These are phyloP conservation scores for Setaria italica DNA, from an alignment of 202 grass and related monocot genomes.

Conservation along the genomic window DNA sequence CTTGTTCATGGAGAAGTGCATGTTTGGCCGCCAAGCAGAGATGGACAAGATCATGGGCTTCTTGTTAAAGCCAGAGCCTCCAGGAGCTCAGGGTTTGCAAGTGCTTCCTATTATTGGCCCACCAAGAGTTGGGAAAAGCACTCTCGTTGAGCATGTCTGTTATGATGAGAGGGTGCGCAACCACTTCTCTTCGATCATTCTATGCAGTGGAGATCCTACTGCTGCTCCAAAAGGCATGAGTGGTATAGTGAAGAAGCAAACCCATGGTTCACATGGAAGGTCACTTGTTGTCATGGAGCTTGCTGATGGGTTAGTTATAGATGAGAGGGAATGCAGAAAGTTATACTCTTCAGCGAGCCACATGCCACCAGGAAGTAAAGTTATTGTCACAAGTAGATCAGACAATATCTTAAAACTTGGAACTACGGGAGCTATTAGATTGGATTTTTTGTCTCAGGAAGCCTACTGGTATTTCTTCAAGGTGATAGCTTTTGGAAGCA, in stretches of 20 bases:
- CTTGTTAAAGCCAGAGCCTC: background rate
- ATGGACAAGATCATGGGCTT: background rate
- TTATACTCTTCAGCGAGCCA: background rate
- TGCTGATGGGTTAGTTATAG: background rate
- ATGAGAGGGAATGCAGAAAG: background rate
- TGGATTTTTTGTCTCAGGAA: slow-evolving; percentile 6
- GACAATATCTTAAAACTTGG: background rate
- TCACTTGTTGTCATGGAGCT: slow-evolving; percentile 34
- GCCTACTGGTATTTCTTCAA: slow-evolving; percentile 55
- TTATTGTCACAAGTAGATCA: slow-evolving; percentile 43
- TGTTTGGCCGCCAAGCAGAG: slow-evolving; percentile 36
- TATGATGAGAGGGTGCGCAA: slow-evolving; percentile 36
- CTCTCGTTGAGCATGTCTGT: slow-evolving; percentile 37
- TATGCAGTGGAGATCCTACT: background rate
- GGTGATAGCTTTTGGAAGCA: slow-evolving; percentile 39
- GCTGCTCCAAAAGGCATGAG: background rate
- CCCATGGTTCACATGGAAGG: background rate
- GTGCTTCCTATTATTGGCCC: slow-evolving; percentile 29
- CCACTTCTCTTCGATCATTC: slow-evolving; percentile 39
- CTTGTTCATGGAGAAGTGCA: slow-evolving; percentile 10
- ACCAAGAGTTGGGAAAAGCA: slow-evolving; percentile 42
- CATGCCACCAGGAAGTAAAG: background rate
- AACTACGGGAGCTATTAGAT: background rate
- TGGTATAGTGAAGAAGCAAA: background rate
- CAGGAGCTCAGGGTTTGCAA: background rate